Percentiles rank a stretch among this genome's conserved stretches.
These are phyloP conservation scores for Verticillium albo-atrum DNA, from an alignment of 2,329 filamentous ascomycete genomes.

Conservation along the genomic window DNA sequence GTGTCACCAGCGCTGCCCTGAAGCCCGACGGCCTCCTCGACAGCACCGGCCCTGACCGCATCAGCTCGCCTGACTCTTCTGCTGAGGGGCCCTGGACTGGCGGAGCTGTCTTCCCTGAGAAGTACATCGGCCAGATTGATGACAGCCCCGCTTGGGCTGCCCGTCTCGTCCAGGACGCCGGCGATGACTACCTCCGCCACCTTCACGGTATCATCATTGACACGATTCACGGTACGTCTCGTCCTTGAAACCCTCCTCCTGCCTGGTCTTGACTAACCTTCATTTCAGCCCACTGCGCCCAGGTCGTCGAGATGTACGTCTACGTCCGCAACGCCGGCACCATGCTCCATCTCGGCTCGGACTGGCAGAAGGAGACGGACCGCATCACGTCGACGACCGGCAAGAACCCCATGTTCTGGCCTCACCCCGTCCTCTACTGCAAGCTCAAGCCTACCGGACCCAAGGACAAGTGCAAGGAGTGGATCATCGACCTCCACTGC, in stretches of 20 bases:
- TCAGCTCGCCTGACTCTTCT: background rate
- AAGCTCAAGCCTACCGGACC: background rate
- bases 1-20: background rate
- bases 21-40: background rate
- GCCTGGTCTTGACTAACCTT: background rate
- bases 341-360: background rate
- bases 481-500: slow-evolving; percentile 9
- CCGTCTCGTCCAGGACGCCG: slow-evolving; percentile 5
- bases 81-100: background rate
- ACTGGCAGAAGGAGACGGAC: background rate
- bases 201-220: slow-evolving; percentile 4
- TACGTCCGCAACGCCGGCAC: slow-evolving; percentile 8
- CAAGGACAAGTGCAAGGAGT: background rate
- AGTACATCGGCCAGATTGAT: background rate
- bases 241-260: background rate
- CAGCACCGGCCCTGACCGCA: background rate
- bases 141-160: background rate
- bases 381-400: slow-evolving; percentile 1
- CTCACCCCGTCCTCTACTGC: slow-evolving; percentile 9
- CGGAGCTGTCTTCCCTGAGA: background rate
- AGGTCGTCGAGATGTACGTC: slow-evolving; percentile 6
- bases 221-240: slow-evolving; percentile 3
- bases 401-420: slow-evolving; percentile 13
- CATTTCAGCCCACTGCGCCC: slow-evolving; percentile 6
- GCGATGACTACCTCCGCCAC: slow-evolving; percentile 8